Percentiles rank a stretch among this genome's conserved stretches.
Conservation (phyloP, 2,329 filamentous ascomycete species). For the Aspergillus sp. region DNA sequence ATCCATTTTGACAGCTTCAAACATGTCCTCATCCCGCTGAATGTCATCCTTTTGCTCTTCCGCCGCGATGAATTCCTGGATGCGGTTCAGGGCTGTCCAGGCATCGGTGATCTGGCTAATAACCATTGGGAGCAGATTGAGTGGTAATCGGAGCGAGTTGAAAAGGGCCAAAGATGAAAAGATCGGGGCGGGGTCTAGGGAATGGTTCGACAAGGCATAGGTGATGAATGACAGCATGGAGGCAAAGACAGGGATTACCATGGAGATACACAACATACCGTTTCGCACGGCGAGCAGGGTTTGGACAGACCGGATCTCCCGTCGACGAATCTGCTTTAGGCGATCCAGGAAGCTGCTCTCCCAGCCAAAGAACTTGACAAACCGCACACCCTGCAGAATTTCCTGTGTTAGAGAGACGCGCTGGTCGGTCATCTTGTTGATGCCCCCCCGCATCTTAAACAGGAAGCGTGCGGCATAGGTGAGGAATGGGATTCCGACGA, state of each 20-base stretch:
- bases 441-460: conserved; percentile 70
- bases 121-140: conserved; percentile 85
- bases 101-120: conserved; percentile 89
- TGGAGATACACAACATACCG: conserved; percentile 56
- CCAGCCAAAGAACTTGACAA: conserved; percentile 97
- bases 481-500: conserved; percentile 75
- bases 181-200: conserved; percentile 71
- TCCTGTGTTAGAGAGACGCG: conserved; percentile 88
- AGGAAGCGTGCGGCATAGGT: conserved; percentile 75
- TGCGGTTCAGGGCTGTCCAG: conserved; percentile 77
- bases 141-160: conserved; percentile 83
- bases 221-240: conserved; percentile 96
- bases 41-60: conserved; percentile 81
- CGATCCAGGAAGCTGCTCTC: conserved; percentile 80
- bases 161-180: conserved; percentile 95
- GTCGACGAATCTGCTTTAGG: conserved; percentile 69
- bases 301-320: conserved; percentile 76
- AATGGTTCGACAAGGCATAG: conserved; percentile 63
- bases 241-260: conserved; percentile 86
- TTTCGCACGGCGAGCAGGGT: conserved; percentile 79
- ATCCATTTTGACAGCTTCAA: conserved; percentile 65
- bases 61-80: conserved; percentile 82
- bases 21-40: conserved; percentile 53
- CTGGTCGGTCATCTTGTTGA: conserved; percentile 94
- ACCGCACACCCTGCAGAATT: conserved; percentile 82